Evolutionary conservation across 2,329 filamentous ascomycete species (phyloP).

Genomic region (Ophiosphaerella korrae): DNA sequence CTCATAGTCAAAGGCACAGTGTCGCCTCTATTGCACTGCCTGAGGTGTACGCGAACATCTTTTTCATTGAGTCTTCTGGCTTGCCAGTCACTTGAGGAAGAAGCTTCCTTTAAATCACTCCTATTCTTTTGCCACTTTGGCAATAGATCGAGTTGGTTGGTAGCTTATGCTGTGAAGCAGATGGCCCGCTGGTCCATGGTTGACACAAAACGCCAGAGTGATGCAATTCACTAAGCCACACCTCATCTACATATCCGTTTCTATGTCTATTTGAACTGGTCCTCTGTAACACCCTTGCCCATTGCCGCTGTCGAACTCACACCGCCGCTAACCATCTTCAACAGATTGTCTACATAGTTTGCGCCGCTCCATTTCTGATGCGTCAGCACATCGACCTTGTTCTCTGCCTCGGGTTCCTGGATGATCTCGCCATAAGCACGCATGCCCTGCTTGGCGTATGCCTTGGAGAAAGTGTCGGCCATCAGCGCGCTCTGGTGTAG

Average conservation of each 20-base stretch:
- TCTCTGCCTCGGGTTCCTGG: conserved; percentile 95
- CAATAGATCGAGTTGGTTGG: no score
- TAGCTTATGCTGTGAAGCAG: no score
- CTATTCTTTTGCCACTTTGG: no score
- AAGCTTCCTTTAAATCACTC: conserved; percentile 1
- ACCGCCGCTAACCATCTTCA: conserved; percentile 97
- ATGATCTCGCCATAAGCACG: conserved; percentile 95
- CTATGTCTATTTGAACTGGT: conserved; percentile 74
- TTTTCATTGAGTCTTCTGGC: conserved; percentile 35
- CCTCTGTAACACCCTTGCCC: conserved; percentile 97
- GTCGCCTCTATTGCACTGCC: conserved; percentile 78
- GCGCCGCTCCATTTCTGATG: conserved; percentile 99
- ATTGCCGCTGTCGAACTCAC: conserved; percentile 92
- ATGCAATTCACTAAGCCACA: no score
- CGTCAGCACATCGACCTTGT: conserved; percentile 89
- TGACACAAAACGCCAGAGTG: no score
- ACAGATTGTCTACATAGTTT: conserved; percentile 89
- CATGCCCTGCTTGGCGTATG: conserved; percentile 85
- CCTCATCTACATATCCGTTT: no score
- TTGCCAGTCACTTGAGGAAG: conserved; percentile 32
- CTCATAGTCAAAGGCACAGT: conserved; percentile 66
- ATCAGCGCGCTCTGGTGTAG: conserved; percentile 95
- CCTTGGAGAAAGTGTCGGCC: conserved; percentile 83
- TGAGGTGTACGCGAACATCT: conserved; percentile 67
- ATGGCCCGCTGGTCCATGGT: no score